Evolutionary conservation across 495 filamentous ascomycete species (phyloP).

Genomic region (Penicillium robsamsonii): DNA sequence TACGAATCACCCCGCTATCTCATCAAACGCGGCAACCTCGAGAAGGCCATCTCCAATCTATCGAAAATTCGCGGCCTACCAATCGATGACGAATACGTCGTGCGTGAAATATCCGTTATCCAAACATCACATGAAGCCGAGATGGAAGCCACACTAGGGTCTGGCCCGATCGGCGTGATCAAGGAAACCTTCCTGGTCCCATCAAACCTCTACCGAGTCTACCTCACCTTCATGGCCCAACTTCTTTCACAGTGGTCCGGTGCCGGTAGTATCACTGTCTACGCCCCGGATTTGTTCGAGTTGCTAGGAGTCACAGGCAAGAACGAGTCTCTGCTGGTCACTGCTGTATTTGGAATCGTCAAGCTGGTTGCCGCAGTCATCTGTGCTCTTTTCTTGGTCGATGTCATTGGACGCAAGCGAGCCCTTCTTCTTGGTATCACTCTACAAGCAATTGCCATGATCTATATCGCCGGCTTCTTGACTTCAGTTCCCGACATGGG

Average conservation of each 20-base stretch:
- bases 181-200: constrained; percentile 60
- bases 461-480: constrained; percentile 68
- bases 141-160: constrained; percentile 58
- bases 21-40: constrained; percentile 54
- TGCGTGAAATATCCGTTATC: constrained; percentile 64
- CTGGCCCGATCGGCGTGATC: constrained; percentile 52
- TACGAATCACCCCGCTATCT: constrained; percentile 64
- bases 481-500: constrained; percentile 52
- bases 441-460: constrained; percentile 61
- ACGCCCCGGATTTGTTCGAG: constrained; percentile 64
- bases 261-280: constrained; percentile 63
- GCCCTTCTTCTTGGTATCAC: constrained; percentile 62
- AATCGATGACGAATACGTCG: constrained; percentile 42
- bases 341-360: constrained; percentile 67
- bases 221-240: constrained; percentile 57
- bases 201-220: constrained; percentile 63
- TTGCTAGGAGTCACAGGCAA: constrained; percentile 61
- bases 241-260: constrained; percentile 69
- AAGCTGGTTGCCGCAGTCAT: constrained; percentile 62
- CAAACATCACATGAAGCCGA: constrained; percentile 65
- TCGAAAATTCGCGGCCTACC: constrained; percentile 42
- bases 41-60: constrained; percentile 50
- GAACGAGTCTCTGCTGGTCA: constrained; percentile 62
- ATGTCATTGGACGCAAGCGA: constrained; percentile 70
- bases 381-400: constrained; percentile 71